Evolutionary conservation across 495 filamentous ascomycete genomes (phyloP).

Genomic region (Penicillium pancosmium): DNA sequence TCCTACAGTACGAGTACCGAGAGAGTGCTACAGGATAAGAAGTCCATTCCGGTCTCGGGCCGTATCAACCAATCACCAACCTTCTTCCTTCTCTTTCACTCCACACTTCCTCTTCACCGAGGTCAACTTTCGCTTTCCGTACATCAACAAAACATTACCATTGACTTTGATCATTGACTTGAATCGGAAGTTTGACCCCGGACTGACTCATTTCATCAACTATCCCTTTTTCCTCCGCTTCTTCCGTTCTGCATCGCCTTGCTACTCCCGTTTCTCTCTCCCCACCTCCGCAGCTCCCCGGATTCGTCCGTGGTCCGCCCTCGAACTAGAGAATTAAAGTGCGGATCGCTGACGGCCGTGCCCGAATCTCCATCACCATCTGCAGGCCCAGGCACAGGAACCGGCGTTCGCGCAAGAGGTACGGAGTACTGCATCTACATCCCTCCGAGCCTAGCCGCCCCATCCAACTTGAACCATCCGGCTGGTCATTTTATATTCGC

Average conservation of each 20-base stretch:
- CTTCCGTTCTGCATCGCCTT: no score
- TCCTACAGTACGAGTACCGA: no score
- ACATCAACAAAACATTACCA: no score
- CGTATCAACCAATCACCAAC: no score
- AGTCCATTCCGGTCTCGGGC: no score
- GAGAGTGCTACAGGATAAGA: no score
- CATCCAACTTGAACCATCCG: no score
- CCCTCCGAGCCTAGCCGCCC: neutral
- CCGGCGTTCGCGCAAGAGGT: neutral
- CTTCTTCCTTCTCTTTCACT: neutral
- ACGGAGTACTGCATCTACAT: neutral
- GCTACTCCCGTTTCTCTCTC: no score
- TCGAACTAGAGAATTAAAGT: constrained; percentile 13
- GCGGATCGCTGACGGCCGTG: constrained; percentile 11
- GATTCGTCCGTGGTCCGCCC: constrained; percentile 15
- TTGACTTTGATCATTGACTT: no score
- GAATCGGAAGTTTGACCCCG: constrained; percentile 7
- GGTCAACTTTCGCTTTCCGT: constrained; percentile 19
- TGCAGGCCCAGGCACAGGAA: neutral
- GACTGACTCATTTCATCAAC: neutral
- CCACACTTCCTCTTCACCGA: constrained; percentile 22
- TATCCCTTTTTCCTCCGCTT: no score
- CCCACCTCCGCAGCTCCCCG: constrained; percentile 2
- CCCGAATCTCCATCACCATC: constrained; percentile 1
- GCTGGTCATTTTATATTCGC: neutral